phyloP scores from a whole-genome alignment of 495 filamentous ascomycete species.

The Aspergillus saccharolyticus region DNA sequence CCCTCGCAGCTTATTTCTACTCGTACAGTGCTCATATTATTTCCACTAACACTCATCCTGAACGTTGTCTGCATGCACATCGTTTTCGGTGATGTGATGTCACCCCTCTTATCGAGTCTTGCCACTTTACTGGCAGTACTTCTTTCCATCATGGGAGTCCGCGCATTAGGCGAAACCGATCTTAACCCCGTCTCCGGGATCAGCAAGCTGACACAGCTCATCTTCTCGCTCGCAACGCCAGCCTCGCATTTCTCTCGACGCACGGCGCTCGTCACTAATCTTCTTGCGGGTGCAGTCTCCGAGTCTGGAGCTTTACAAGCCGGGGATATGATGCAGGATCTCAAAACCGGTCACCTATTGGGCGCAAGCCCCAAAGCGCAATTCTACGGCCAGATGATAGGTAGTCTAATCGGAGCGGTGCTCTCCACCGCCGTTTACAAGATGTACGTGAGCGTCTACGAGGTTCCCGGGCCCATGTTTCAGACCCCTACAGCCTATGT shows the following conservation, averaged over 20 bases:
- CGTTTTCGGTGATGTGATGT: slow-evolving; percentile 61
- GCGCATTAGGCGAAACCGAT: slow-evolving; percentile 92
- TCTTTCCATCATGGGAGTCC: slow-evolving; percentile 90
- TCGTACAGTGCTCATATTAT: slow-evolving; percentile 64
- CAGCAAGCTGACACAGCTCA: slow-evolving; percentile 89
- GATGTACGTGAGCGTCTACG: slow-evolving; percentile 85
- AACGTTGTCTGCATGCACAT: slow-evolving; percentile 76
- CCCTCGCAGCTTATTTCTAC: slow-evolving; percentile 75
- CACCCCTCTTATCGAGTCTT: slow-evolving; percentile 65
- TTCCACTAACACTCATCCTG: slow-evolving; percentile 69
- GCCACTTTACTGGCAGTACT: slow-evolving; percentile 85
- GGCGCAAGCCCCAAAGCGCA: slow-evolving; percentile 90
- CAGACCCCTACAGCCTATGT: slow-evolving; percentile 92
- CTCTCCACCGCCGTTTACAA: slow-evolving; percentile 84
- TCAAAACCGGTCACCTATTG: slow-evolving; percentile 93
- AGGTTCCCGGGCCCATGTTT: slow-evolving; percentile 81
- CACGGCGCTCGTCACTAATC: slow-evolving; percentile 78
- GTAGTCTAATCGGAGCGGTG: slow-evolving; percentile 80
- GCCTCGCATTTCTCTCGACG: slow-evolving; percentile 55
- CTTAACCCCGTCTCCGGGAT: slow-evolving; percentile 96
- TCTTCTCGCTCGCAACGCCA: slow-evolving; percentile 87
- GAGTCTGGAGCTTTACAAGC: slow-evolving; percentile 89
- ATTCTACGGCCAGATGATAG: slow-evolving; percentile 94
- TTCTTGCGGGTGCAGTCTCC: slow-evolving; percentile 87
- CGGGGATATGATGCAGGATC: slow-evolving; percentile 96